These are phyloP conservation scores for Daldinia concentrica DNA, from an alignment of 495 filamentous ascomycete species.

Conservation along the genomic window DNA sequence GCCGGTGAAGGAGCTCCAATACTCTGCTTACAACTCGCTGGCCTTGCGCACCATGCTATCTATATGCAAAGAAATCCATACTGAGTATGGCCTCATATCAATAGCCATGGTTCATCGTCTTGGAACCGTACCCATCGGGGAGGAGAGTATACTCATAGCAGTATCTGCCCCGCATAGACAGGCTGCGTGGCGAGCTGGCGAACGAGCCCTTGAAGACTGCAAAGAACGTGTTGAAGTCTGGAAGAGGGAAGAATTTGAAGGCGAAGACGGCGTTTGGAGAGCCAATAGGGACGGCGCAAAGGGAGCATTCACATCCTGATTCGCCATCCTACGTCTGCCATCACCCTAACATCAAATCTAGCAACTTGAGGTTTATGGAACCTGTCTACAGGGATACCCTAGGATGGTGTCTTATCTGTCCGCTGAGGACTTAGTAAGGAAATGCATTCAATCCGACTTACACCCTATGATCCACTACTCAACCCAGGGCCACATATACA, in stretches of 20 bases:
- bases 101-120: slow-evolving; percentile 89
- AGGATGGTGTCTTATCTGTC: not conserved
- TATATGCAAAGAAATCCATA: slow-evolving; percentile 69
- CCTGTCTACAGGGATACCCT: not conserved
- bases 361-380: not conserved
- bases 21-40: slow-evolving; percentile 80
- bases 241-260: slow-evolving; percentile 92
- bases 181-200: slow-evolving; percentile 87
- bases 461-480: not conserved
- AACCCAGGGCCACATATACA: not conserved
- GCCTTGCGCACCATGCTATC: slow-evolving; percentile 77
- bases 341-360: not conserved
- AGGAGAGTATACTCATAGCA: slow-evolving; percentile 92
- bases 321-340: not conserved
- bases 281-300: slow-evolving; percentile 82
- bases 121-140: slow-evolving; percentile 82
- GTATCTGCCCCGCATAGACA: slow-evolving; percentile 87
- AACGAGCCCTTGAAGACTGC: slow-evolving; percentile 87
- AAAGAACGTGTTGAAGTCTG: slow-evolving; percentile 92
- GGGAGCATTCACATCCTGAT: slow-evolving; percentile 47
- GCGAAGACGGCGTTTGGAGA: slow-evolving; percentile 84
- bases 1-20: slow-evolving; percentile 79
- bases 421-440: not conserved
- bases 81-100: slow-evolving; percentile 69
- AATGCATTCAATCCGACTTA: not conserved